Percentiles rank a stretch among this genome's conserved stretches.
These are phyloP conservation scores for Plasmodium inui DNA, from an alignment of 169 alveolate genomes.

Conservation along the genomic window DNA sequence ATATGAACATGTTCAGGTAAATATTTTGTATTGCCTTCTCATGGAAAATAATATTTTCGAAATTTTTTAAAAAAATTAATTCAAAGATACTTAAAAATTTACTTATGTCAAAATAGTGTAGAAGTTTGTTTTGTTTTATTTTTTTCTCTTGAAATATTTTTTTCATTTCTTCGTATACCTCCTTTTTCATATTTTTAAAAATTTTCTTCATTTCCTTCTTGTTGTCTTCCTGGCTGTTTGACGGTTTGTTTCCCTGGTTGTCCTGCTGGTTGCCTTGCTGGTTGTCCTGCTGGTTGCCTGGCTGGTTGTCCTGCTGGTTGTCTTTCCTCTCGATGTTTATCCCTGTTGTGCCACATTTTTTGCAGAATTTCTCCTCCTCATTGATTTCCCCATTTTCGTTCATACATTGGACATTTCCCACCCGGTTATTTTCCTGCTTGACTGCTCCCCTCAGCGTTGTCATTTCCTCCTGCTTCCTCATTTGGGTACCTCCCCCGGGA, in stretches of 20 bases:
- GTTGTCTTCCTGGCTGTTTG: background rate
- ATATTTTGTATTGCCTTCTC: conserved; percentile 57
- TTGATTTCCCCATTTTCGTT: background rate
- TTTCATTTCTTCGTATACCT: conserved; percentile 65
- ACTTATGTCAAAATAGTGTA: conserved; percentile 71
- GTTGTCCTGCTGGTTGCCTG: background rate
- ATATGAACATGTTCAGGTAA: conserved; percentile 71
- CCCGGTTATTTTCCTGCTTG: background rate
- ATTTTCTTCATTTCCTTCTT: conserved; percentile 45
- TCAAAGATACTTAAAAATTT: conserved; percentile 64
- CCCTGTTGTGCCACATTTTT: background rate
- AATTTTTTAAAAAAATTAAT: conserved; percentile 60
- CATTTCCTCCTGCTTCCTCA: background rate
- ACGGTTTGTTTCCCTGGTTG: too few species aligned
- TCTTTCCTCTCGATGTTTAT: background rate
- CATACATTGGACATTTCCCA: background rate
- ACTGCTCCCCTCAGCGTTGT: background rate
- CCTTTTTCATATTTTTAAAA: conserved; percentile 35
- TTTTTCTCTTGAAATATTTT: conserved; percentile 45
- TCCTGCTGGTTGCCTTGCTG: background rate
- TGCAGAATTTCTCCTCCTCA: background rate
- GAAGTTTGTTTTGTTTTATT: conserved; percentile 43
- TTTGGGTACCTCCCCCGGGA: background rate
- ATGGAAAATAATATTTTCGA: conserved; percentile 54
- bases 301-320: too few species aligned